Evolutionary conservation across 495 filamentous ascomycete genomes (phyloP), one percentile per base, ranked within the genome.

Genomic region (Podospora sp.): DNA sequence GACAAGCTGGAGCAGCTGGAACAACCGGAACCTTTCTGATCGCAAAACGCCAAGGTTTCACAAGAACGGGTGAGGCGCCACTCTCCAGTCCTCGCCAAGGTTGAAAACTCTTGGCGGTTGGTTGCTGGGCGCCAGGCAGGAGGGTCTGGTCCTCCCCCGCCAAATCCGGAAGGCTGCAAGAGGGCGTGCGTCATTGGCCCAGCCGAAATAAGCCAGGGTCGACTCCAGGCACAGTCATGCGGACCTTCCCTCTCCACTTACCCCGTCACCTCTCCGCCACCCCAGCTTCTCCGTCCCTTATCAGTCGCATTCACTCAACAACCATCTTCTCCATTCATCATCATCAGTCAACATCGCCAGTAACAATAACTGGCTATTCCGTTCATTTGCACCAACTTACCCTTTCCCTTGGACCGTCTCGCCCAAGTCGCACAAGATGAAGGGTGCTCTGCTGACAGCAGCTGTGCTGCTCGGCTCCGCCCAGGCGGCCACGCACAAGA

Each of bases 401-500:
- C 58, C 51, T 26, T 62, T 65, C 60, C 63, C 21, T 63, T 63
- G 16, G 46, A 27, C 50, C 1, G 25, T 52, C 35, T 63, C 27
- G 40, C 46, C 35, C 49, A 20, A 65, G 69, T 73, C 65, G 76
- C 78, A 77, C 82, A 76, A 51, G 76, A 98, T 98, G 94, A 98
- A 96, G 87, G 85, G 87, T 72, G 80, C 89, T 80, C 82, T 90
- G 69, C 77, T 89, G 68, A 85, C 92, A 73, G 89, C 93, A 82
- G 90, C 90, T 70, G 82, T 87, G 87, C 87, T 97, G 88, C 84
- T 96, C 76, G 88, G 91, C 82, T 88, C 89, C 79, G 89, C 90
- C 72, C 85, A 90, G 76, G 93, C 91, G 67, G 92, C 88, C 74
- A 84, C 95, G 51, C 92, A 97, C 85, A 94, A 91, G 85, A 86